Conservation (phyloP, 1,284 basidiomycete species). For the Cerrena zonata region DNA sequence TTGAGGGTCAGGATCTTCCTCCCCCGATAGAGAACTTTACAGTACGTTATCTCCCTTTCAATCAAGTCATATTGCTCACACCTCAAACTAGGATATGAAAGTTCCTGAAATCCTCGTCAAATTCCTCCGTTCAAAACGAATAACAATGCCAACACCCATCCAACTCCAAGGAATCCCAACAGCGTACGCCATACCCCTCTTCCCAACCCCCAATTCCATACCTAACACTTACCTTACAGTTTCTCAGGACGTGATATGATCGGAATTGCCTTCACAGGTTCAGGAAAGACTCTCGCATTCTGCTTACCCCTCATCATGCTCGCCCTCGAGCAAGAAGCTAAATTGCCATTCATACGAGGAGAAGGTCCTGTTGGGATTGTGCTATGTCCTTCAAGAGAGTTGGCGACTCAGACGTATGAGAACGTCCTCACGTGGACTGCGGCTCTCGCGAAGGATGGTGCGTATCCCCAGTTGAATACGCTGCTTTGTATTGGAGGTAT, state of each 20-base stretch:
- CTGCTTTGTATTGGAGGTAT: constrained; percentile 96
- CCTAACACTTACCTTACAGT: constrained; percentile 32
- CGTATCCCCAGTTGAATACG: constrained; percentile 81
- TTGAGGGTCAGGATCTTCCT: constrained; percentile 88
- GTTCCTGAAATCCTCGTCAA: constrained; percentile 81
- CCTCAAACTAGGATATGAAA: constrained; percentile 82
- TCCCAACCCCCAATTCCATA: not conserved
- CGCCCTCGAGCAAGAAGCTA: constrained; percentile 87
- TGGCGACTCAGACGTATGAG: constrained; percentile 94
- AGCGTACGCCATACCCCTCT: constrained; percentile 51
- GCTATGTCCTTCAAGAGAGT: constrained; percentile 90
- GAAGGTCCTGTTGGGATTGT: constrained; percentile 95
- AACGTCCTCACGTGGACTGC: constrained; percentile 83
- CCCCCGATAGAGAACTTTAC: constrained; percentile 89
- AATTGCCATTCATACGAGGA: constrained; percentile 82
- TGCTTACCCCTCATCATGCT: constrained; percentile 93
- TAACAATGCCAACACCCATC: constrained; percentile 87
- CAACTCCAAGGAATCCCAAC: constrained; percentile 96
- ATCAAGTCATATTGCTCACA: constrained; percentile 12
- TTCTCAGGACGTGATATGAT: constrained; percentile 90
- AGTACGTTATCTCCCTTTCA: constrained; percentile 37
- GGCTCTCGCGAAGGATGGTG: constrained; percentile 72
- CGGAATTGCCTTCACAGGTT: constrained; percentile 79
- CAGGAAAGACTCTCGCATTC: constrained; percentile 78
- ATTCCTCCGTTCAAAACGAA: constrained; percentile 80